Conservation (phyloP, 768 basidiomycete genomes). For the Sistotremastrum suecicum region DNA sequence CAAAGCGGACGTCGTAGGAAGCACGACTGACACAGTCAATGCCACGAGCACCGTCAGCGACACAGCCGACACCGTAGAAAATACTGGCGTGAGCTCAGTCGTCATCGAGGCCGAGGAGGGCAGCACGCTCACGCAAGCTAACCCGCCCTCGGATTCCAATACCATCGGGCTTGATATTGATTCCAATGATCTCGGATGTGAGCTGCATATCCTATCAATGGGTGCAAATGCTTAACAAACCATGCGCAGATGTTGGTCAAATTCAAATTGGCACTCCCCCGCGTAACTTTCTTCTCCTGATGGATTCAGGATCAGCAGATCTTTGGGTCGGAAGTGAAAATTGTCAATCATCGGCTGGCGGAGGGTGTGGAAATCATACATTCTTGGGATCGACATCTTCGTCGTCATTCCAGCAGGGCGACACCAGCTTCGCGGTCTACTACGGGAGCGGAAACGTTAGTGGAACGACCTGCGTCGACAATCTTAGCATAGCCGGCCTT, state of each 20-base stretch:
- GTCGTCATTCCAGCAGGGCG: constrained; percentile 42
- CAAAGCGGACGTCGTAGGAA: no score
- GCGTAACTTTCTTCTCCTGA: constrained; percentile 37
- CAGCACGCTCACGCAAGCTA: constrained; percentile 28
- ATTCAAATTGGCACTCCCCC: constrained; percentile 58
- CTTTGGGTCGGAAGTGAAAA: constrained; percentile 48
- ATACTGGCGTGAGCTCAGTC: constrained; percentile 19
- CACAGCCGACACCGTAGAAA: constrained; percentile 8
- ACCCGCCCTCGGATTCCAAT: constrained; percentile 27
- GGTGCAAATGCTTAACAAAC: background rate
- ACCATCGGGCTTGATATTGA: constrained; percentile 61
- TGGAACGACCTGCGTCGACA: constrained; percentile 50
- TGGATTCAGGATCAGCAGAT: constrained; percentile 63
- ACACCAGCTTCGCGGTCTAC: constrained; percentile 39
- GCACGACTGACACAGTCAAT: background rate
- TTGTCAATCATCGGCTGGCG: constrained; percentile 23
- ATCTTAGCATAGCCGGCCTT: constrained; percentile 50
- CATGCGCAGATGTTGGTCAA: constrained; percentile 19
- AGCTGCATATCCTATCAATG: constrained; percentile 4
- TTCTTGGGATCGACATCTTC: constrained; percentile 52
- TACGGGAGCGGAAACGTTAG: constrained; percentile 61
- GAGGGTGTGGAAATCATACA: constrained; percentile 42
- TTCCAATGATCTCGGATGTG: constrained; percentile 43
- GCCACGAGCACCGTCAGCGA: constrained; percentile 7
- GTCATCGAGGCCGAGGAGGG: constrained; percentile 22